A percentile compares a stretch with the other conserved stretches of the same genome.
Conservation (phyloP, 768 basidiomycete species). For the Xerocomus brunneocitrinus region DNA sequence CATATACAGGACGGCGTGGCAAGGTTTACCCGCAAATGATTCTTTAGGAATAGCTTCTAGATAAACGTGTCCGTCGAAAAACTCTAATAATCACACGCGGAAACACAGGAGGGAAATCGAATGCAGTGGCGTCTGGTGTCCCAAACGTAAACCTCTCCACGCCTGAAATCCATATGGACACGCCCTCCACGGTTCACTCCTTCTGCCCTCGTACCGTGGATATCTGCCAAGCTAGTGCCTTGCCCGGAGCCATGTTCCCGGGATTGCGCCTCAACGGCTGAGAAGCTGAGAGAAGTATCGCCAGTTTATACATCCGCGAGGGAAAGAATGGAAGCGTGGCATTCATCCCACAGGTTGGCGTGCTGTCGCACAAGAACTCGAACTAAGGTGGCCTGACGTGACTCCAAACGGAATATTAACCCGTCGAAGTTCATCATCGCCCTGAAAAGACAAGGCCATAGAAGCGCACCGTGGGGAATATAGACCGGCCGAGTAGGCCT, state of each 20-base stretch:
- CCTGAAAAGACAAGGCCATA: slow-evolving; percentile 2
- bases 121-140: background rate
- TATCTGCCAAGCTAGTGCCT: background rate
- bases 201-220: background rate
- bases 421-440: slow-evolving; percentile 2
- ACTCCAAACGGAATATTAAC: slow-evolving; percentile 9
- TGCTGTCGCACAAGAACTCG: slow-evolving; percentile 3
- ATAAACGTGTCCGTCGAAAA: background rate
- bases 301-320: background rate
- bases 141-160: background rate
- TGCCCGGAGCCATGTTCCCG: background rate
- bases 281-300: background rate
- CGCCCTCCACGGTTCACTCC: background rate
- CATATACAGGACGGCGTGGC: background rate
- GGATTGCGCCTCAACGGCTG: background rate
- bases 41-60: background rate
- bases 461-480: slow-evolving; percentile 18
- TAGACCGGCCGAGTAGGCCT: background rate
- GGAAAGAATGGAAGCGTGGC: background rate
- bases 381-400: background rate
- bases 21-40: background rate
- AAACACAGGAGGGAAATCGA: background rate
- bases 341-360: slow-evolving; percentile 6
- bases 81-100: background rate
- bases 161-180: background rate